phyloP scores from a whole-genome alignment of 495 filamentous ascomycete genomes.

The Xylaria palmicola region DNA sequence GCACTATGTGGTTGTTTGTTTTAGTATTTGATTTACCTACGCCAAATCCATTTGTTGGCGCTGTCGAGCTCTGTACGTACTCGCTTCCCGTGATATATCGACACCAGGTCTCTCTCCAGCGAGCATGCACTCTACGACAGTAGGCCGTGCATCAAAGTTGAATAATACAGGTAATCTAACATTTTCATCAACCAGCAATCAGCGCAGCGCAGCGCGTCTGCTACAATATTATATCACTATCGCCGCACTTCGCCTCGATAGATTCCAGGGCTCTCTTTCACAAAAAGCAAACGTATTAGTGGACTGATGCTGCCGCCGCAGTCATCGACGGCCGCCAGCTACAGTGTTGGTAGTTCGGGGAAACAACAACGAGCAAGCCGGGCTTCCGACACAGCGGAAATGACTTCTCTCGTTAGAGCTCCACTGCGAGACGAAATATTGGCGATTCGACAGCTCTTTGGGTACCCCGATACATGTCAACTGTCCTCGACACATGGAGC shows the following conservation, averaged over 20 bases:
- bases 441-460: constrained; percentile 21
- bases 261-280: not conserved
- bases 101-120: no score
- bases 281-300: not conserved
- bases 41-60: no score
- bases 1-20: no score
- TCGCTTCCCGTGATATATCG: no score
- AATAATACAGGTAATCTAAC: no score
- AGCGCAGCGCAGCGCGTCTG: not conserved
- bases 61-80: no score
- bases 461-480: constrained; percentile 12
- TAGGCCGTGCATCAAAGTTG: no score
- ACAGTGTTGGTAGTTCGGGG: not conserved
- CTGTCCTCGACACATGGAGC: not conserved
- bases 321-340: not conserved
- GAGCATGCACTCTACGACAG: no score
- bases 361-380: constrained; percentile 2
- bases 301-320: constrained; percentile 4
- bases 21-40: no score
- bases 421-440: constrained; percentile 21
- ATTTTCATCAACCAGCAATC: not conserved
- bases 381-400: constrained; percentile 9
- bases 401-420: constrained; percentile 3
- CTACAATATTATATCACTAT: not conserved
- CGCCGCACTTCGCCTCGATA: not conserved